Conservation (phyloP, 1,139 yeast genomes). For the Geotrichum phurueaensis region DNA sequence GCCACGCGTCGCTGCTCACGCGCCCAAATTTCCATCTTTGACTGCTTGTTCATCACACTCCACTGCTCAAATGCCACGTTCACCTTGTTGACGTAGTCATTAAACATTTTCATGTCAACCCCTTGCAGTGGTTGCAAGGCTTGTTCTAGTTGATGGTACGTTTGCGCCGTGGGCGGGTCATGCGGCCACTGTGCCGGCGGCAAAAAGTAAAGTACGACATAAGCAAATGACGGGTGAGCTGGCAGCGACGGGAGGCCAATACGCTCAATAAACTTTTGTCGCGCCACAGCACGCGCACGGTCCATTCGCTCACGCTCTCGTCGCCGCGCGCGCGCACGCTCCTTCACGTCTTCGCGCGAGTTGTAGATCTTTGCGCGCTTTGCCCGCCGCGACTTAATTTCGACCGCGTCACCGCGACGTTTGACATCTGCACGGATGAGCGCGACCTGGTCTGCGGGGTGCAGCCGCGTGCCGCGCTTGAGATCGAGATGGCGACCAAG, state of each 20-base stretch:
- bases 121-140: conserved; percentile 24
- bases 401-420: conserved; percentile 44
- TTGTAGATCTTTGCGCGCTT: conserved; percentile 41
- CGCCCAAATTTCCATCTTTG: conserved; percentile 39
- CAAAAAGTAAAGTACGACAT: conserved; percentile 43
- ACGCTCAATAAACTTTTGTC: conserved; percentile 35
- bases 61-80: conserved; percentile 43
- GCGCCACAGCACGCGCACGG: conserved; percentile 36
- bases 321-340: conserved; percentile 39
- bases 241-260: conserved; percentile 40
- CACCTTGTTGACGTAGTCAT: conserved; percentile 29
- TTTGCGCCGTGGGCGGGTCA: conserved; percentile 45
- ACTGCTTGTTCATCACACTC: conserved; percentile 35
- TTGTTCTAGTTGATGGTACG: conserved; percentile 32
- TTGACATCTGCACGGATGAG: conserved; percentile 43
- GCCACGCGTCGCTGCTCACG: conserved; percentile 43
- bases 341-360: conserved; percentile 43
- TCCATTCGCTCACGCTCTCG: conserved; percentile 35
- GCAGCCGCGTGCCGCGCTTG: conserved; percentile 43
- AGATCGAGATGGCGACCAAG: conserved; percentile 47
- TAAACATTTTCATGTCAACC: conserved; percentile 10
- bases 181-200: conserved; percentile 46
- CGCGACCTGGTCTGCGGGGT: conserved; percentile 43
- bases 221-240: conserved; percentile 43
- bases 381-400: conserved; percentile 39